Evolutionary conservation across 495 filamentous ascomycete species (phyloP).

Genomic region (Neurospora hispaniola): DNA sequence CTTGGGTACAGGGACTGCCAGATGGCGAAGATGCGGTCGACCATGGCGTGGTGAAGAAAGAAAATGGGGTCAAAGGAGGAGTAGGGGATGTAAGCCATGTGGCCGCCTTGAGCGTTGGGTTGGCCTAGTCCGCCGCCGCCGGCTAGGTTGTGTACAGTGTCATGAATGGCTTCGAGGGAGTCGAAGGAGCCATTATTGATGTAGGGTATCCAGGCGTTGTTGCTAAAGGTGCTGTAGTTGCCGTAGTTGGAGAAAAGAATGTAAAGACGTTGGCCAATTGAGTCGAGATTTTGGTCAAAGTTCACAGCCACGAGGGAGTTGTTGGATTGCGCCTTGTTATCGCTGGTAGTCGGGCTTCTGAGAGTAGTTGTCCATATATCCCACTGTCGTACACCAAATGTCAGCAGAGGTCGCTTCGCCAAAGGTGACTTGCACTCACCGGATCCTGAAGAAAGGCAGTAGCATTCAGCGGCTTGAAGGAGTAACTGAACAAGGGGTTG

Average conservation of each 20-base stretch:
- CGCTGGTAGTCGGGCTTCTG: slow-evolving; percentile 34
- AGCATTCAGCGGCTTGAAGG: slow-evolving; percentile 44
- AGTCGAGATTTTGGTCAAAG: slow-evolving; percentile 36
- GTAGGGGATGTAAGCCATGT: slow-evolving; percentile 55
- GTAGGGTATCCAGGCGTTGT: slow-evolving; percentile 38
- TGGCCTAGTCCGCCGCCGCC: slow-evolving; percentile 23
- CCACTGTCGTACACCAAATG: slow-evolving; percentile 8
- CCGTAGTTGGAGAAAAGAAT: slow-evolving; percentile 47
- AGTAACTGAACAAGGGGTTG: slow-evolving; percentile 54
- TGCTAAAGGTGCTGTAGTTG: slow-evolving; percentile 49
- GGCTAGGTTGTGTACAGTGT: slow-evolving; percentile 50
- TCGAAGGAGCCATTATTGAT: slow-evolving; percentile 32
- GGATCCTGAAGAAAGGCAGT: slow-evolving; percentile 31
- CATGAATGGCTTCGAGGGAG: slow-evolving; percentile 54
- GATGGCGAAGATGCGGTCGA: slow-evolving; percentile 60
- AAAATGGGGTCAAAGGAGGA: slow-evolving; percentile 69
- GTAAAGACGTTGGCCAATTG: slow-evolving; percentile 43
- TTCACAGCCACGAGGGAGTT: slow-evolving; percentile 37
- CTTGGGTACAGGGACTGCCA: slow-evolving; percentile 61
- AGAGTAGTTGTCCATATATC: slow-evolving; percentile 38
- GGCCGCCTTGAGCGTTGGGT: slow-evolving; percentile 32
- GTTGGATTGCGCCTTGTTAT: slow-evolving; percentile 37
- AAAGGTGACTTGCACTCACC: slow-evolving; percentile 22
- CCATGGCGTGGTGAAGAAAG: slow-evolving; percentile 54
- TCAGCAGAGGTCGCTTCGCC: background rate